Evolutionary conservation across 495 filamentous ascomycete genomes (phyloP).

Genomic region (Penicillium verhagenii): DNA sequence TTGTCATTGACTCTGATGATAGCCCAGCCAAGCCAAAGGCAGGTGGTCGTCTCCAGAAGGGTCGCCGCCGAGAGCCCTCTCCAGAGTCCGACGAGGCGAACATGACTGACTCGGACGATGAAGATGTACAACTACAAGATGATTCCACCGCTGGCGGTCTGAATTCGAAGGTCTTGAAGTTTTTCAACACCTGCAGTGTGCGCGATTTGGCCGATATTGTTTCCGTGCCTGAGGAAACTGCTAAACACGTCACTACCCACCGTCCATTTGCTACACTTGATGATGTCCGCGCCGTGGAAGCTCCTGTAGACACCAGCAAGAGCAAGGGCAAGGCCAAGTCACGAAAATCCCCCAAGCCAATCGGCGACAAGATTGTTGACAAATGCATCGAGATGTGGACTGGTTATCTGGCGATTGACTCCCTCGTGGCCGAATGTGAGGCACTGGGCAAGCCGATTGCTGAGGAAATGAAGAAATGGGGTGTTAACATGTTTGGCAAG

Average conservation of each 20-base stretch:
- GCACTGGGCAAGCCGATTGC: conserved; percentile 65
- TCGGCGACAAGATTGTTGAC: conserved; percentile 72
- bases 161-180: conserved; percentile 64
- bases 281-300: conserved; percentile 61
- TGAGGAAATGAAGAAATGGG: conserved; percentile 72
- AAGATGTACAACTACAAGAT: conserved; percentile 50
- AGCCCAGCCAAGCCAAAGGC: conserved; percentile 40
- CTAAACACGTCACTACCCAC: conserved; percentile 61
- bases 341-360: conserved; percentile 50
- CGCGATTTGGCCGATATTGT: conserved; percentile 77
- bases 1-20: conserved; percentile 23
- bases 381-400: conserved; percentile 69
- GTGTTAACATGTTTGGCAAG: conserved; percentile 69
- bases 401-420: conserved; percentile 76
- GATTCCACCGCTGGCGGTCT: conserved; percentile 39
- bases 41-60: conserved; percentile 57
- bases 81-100: conserved; percentile 40
- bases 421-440: conserved; percentile 71
- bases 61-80: conserved; percentile 50
- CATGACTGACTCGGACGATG: conserved; percentile 52
- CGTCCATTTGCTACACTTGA: conserved; percentile 67
- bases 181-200: conserved; percentile 76
- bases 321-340: conserved; percentile 46
- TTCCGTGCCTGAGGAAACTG: conserved; percentile 62
- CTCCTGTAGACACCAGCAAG: conserved; percentile 41